Evolutionary conservation across 805 yeast species (phyloP).

Genomic region (Candida tibetensis): DNA sequence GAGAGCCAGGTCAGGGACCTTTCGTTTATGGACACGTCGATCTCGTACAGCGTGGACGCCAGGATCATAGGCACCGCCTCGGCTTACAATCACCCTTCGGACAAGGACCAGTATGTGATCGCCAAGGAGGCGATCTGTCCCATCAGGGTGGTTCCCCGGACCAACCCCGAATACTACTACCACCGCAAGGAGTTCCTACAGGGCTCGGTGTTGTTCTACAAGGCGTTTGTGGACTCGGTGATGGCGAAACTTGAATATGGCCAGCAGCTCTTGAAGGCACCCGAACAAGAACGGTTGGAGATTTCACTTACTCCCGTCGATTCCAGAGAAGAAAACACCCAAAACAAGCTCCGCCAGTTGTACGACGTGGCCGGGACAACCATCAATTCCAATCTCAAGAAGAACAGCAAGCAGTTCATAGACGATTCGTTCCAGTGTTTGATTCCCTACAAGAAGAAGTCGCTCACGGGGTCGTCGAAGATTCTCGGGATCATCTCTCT

Average conservation of each 20-base stretch:
- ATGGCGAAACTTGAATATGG: constrained; percentile 25
- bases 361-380: constrained; percentile 25
- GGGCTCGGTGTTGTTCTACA: constrained; percentile 26
- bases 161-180: constrained; percentile 20
- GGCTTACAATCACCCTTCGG: constrained; percentile 24
- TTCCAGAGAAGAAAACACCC: constrained; percentile 16
- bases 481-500: constrained; percentile 32
- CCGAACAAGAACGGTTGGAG: constrained; percentile 9
- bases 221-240: constrained; percentile 34
- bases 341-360: constrained; percentile 29
- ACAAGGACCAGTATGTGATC: constrained; percentile 34
- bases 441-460: constrained; percentile 31
- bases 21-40: constrained; percentile 33
- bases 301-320: constrained; percentile 16
- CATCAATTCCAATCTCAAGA: constrained; percentile 13
- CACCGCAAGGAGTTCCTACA: constrained; percentile 13
- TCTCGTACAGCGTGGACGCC: constrained; percentile 37
- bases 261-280: constrained; percentile 13
- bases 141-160: constrained; percentile 35
- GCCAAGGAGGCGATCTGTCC: constrained; percentile 32
- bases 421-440: constrained; percentile 31
- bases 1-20: constrained; percentile 28
- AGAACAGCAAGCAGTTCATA: constrained; percentile 13
- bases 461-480: constrained; percentile 31
- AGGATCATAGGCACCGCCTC: constrained; percentile 41